Evolutionary conservation across 768 basidiomycete species (phyloP).

Genomic region (Amanita jacksonii): DNA sequence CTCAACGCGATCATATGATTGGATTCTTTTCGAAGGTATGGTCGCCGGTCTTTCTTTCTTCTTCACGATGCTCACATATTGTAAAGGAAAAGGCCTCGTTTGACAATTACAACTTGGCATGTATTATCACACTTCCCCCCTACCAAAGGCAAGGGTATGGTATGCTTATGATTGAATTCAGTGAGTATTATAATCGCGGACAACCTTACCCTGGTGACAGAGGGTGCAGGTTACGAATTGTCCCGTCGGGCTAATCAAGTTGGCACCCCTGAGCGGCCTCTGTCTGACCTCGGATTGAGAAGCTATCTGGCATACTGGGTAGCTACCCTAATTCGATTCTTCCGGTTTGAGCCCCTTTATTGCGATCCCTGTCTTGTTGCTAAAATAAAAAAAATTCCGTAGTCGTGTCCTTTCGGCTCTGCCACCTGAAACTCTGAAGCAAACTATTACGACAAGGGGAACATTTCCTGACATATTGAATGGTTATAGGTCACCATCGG

Average conservation of each 20-base stretch:
- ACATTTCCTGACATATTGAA: constrained; percentile 29
- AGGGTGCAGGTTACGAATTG: constrained; percentile 74
- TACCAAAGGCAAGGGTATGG: constrained; percentile 87
- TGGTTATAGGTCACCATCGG: constrained; percentile 6
- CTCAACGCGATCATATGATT: constrained; percentile 71
- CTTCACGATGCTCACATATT: background rate
- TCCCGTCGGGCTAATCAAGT: constrained; percentile 71
- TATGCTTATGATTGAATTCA: constrained; percentile 96
- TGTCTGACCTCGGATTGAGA: constrained; percentile 86
- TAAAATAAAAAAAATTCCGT: too few relatives aligned
- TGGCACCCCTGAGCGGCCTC: constrained; percentile 90
- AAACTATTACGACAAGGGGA: constrained; percentile 30
- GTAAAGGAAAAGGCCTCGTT: constrained; percentile 86
- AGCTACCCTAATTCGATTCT: constrained; percentile 73
- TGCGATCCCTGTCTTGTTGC: too few relatives aligned
- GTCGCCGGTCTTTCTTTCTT: background rate
- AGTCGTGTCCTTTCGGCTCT: constrained; percentile 54
- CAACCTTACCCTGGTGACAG: background rate
- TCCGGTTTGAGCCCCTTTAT: too few relatives aligned
- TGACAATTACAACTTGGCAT: constrained; percentile 95
- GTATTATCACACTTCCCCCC: constrained; percentile 92
- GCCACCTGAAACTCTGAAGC: constrained; percentile 38
- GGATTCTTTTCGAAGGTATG: constrained; percentile 59
- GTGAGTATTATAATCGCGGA: constrained; percentile 33
- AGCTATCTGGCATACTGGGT: constrained; percentile 90